phyloP scores from a whole-genome alignment of 805 yeast species.

The Helenozyma rhizophorensis region DNA sequence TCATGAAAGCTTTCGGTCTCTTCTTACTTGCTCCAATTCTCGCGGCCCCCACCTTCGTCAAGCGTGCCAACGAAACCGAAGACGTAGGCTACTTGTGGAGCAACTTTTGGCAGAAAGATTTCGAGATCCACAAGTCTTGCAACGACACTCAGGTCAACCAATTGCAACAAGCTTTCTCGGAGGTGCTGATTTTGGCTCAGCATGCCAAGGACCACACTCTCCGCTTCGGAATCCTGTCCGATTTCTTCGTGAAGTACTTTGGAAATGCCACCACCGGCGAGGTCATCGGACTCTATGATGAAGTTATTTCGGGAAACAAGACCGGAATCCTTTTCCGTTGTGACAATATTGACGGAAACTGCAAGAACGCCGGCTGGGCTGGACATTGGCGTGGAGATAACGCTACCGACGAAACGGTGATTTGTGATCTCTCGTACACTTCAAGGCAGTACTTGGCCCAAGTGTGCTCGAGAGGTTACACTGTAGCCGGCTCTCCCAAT shows the following conservation, averaged over 20 bases:
- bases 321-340: conserved; percentile 32
- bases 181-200: conserved; percentile 26
- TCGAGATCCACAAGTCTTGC: conserved; percentile 15
- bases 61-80: neutral
- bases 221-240: conserved; percentile 28
- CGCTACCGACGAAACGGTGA: conserved; percentile 33
- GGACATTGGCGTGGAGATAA: conserved; percentile 37
- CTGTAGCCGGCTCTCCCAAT: conserved; percentile 21
- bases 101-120: conserved; percentile 9
- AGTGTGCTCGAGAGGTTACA: conserved; percentile 32
- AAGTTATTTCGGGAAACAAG: conserved; percentile 28
- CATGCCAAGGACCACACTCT: conserved; percentile 34
- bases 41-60: neutral
- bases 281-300: conserved; percentile 33
- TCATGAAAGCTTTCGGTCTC: neutral
- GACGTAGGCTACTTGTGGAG: conserved; percentile 5
- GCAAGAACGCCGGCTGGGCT: conserved; percentile 31
- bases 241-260: conserved; percentile 30
- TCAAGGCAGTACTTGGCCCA: conserved; percentile 26
- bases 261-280: conserved; percentile 32
- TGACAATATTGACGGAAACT: conserved; percentile 36
- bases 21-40: neutral
- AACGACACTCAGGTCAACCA: conserved; percentile 15
- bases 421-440: conserved; percentile 35
- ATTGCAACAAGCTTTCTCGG: conserved; percentile 21